phyloP scores from a whole-genome alignment of 192 early-diverging fungal genomes.

The Coemansia sp. region DNA sequence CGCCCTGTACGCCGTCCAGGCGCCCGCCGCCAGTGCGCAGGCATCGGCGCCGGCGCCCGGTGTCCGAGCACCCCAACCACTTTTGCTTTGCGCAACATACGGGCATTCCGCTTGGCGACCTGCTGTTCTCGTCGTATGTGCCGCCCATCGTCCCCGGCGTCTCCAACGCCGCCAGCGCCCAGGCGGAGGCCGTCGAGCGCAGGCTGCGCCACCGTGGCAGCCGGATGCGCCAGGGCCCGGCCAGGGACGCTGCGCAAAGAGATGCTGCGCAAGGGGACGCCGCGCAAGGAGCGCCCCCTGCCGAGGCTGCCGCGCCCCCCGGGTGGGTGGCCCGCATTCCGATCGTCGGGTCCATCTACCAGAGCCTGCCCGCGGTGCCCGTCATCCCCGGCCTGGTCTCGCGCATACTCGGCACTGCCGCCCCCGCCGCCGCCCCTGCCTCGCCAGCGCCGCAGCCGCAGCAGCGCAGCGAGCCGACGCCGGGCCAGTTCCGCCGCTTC shows the following conservation, averaged over 20 bases:
- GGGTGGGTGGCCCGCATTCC: conserved; percentile 45
- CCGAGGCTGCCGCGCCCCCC: conserved; percentile 2
- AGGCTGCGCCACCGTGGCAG: conserved; percentile 29
- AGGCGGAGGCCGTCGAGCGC: conserved; percentile 44
- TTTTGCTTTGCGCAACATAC: conserved; percentile 82
- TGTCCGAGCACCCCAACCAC: conserved; percentile 63
- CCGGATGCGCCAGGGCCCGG: not conserved
- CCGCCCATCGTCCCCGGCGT: conserved; percentile 51
- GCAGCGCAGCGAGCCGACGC: conserved; percentile 17
- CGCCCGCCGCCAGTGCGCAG: conserved; percentile 10
- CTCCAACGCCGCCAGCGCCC: conserved; percentile 33
- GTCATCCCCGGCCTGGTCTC: conserved; percentile 34
- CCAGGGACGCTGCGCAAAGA: not conserved
- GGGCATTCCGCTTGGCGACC: conserved; percentile 70
- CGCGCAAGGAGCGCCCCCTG: too few species aligned
- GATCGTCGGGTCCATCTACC: conserved; percentile 33
- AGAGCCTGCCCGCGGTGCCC: conserved; percentile 25
- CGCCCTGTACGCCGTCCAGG: not conserved
- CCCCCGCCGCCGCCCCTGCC: not conserved
- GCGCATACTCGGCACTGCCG: conserved; percentile 12
- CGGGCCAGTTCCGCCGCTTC: conserved; percentile 41
- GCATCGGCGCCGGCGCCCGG: conserved; percentile 26
- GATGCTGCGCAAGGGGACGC: too few species aligned
- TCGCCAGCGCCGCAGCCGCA: not conserved
- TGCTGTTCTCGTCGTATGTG: conserved; percentile 70